phyloP scores from a whole-genome alignment of 164 flowering plant genomes.

The Cinnamomum micranthum region DNA sequence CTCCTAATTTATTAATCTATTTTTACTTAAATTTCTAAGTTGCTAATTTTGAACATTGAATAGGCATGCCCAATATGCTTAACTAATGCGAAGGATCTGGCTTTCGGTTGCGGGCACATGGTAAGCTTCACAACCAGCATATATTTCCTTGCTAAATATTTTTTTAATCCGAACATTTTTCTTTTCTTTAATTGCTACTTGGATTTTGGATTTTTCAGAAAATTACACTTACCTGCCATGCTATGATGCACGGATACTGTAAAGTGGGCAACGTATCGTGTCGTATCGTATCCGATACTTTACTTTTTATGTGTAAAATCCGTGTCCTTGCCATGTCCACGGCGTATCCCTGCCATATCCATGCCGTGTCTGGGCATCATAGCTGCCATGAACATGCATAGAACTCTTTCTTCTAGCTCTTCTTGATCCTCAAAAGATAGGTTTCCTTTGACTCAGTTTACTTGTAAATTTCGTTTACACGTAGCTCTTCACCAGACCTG shows the following conservation, averaged over 20 bases:
- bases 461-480: too few relatives aligned
- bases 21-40: neutral
- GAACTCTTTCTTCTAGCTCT: neutral
- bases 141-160: neutral
- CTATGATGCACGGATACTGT: too few relatives aligned
- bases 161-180: too few relatives aligned
- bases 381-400: neutral
- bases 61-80: conserved; percentile 53
- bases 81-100: conserved; percentile 47
- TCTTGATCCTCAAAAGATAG: neutral
- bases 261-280: too few relatives aligned
- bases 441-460: too few relatives aligned
- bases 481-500: too few relatives aligned
- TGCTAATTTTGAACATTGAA: neutral
- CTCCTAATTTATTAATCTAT: neutral
- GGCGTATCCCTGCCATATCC: too few relatives aligned
- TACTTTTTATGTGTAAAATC: too few relatives aligned
- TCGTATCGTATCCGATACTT: too few relatives aligned
- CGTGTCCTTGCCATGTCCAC: too few relatives aligned
- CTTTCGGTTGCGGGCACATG: conserved; percentile 62
- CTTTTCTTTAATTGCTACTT: too few relatives aligned
- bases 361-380: too few relatives aligned
- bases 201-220: neutral
- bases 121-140: conserved; percentile 22
- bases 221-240: neutral